Percentiles rank a stretch among this genome's conserved stretches.
These are phyloP conservation scores for Fusarium algeriense DNA, from an alignment of 2,329 filamentous ascomycete genomes.

Conservation along the genomic window DNA sequence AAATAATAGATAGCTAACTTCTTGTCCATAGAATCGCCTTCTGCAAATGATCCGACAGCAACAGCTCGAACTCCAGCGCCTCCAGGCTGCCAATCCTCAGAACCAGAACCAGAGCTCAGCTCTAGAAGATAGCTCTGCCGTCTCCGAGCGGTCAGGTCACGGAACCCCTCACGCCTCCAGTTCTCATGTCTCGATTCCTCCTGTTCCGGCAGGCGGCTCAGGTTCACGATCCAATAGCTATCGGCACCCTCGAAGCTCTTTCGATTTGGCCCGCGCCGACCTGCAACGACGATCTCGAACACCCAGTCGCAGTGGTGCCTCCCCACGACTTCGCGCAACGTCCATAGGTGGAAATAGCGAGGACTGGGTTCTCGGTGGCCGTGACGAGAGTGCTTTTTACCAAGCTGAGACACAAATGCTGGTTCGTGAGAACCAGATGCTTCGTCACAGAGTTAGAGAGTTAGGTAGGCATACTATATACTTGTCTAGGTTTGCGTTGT, in stretches of 20 bases:
- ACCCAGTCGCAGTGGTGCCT: slow-evolving; percentile 68
- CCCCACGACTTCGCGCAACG: slow-evolving; percentile 67
- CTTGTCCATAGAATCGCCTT: slow-evolving; percentile 72
- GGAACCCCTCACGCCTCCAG: slow-evolving; percentile 51
- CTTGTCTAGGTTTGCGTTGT: background rate
- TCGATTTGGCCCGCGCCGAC: slow-evolving; percentile 69
- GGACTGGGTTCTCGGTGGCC: slow-evolving; percentile 72
- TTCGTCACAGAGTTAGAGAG: slow-evolving; percentile 79
- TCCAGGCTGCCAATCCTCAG: slow-evolving; percentile 61
- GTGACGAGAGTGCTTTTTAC: slow-evolving; percentile 83
- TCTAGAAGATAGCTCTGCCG: slow-evolving; percentile 61
- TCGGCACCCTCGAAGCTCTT: slow-evolving; percentile 67
- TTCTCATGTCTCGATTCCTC: slow-evolving; percentile 51
- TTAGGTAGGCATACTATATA: slow-evolving; percentile 67
- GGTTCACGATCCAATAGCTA: slow-evolving; percentile 65
- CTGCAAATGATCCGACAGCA: slow-evolving; percentile 82
- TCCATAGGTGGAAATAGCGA: slow-evolving; percentile 70
- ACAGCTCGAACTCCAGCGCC: slow-evolving; percentile 75
- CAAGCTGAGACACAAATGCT: slow-evolving; percentile 85
- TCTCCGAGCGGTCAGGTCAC: slow-evolving; percentile 60
- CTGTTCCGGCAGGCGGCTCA: slow-evolving; percentile 55
- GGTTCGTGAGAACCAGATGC: slow-evolving; percentile 84
- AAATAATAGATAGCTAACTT: slow-evolving; percentile 21
- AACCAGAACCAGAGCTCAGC: slow-evolving; percentile 52
- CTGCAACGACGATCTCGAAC: slow-evolving; percentile 69